Conservation (phyloP, 116 monocot species). For the Iris pallida region DNA sequence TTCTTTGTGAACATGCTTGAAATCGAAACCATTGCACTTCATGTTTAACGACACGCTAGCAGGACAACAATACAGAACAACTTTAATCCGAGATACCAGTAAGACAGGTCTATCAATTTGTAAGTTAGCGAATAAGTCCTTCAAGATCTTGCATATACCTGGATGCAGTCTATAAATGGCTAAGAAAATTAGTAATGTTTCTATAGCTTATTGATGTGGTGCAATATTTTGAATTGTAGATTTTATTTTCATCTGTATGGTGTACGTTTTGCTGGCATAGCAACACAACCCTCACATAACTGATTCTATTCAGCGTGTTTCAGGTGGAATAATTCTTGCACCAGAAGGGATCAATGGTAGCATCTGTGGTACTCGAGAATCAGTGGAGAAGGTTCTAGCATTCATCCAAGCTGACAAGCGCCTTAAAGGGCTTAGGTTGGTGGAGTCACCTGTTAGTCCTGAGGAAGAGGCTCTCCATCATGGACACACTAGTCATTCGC, state of each 20-base stretch:
- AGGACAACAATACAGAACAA: no score
- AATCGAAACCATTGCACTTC: no score
- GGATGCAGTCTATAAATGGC: no score
- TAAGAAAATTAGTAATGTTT: no score
- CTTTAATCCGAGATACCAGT: no score
- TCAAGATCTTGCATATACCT: no score
- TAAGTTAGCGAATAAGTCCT: no score
- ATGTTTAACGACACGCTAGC: no score
- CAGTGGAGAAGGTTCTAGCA: slow-evolving; percentile 67
- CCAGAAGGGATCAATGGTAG: slow-evolving; percentile 99
- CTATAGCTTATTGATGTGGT: no score
- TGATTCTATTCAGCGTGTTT: slow-evolving; percentile 91
- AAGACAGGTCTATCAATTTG: no score
- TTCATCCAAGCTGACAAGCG: slow-evolving; percentile 79
- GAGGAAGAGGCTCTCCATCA: slow-evolving; percentile 98
- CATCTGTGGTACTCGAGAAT: slow-evolving; percentile 77
- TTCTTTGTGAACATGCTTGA: no score
- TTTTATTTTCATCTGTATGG: background rate
- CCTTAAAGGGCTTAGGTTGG: slow-evolving; percentile 62
- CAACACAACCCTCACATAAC: slow-evolving; percentile 33
- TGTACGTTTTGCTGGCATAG: background rate
- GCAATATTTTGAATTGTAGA: background rate
- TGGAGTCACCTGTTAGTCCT: slow-evolving; percentile 87
- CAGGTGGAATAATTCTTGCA: slow-evolving; percentile 98
- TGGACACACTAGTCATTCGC: slow-evolving; percentile 79